Conservation (phyloP, 2,329 filamentous ascomycete genomes). For the Microascus cirrosus region DNA sequence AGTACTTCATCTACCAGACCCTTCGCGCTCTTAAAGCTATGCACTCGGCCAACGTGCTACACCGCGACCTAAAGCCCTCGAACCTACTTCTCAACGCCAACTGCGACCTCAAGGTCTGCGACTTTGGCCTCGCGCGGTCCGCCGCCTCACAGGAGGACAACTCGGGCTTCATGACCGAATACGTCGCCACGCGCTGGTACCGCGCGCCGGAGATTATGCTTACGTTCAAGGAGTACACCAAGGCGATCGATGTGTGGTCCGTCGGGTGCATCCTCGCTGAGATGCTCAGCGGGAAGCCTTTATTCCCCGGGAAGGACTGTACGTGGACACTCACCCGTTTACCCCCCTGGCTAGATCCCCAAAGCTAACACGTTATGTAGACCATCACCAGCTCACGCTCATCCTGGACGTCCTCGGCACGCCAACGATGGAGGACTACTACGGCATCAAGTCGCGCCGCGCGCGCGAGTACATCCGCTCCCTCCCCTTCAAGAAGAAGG, state of each 20-base stretch:
- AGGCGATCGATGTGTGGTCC: constrained; percentile 98
- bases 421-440: constrained; percentile 99
- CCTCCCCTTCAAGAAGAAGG: constrained; percentile 99
- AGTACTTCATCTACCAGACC: constrained; percentile 99
- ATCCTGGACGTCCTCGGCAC: constrained; percentile 96
- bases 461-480: constrained; percentile 97
- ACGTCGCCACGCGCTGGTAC: constrained; percentile 98
- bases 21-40: constrained; percentile 95
- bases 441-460: constrained; percentile 96
- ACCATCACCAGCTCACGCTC: constrained; percentile 94
- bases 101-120: constrained; percentile 97
- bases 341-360: neutral
- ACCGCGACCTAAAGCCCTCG: constrained; percentile 94
- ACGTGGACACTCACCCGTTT: constrained; percentile 30
- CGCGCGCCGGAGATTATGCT: constrained; percentile 99
- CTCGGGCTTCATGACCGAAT: constrained; percentile 99
- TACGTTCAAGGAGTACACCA: constrained; percentile 99
- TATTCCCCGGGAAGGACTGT: constrained; percentile 99
- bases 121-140: constrained; percentile 91
- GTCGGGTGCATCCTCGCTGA: constrained; percentile 96
- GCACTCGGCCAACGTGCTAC: constrained; percentile 97
- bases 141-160: constrained; percentile 97
- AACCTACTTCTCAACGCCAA: constrained; percentile 96
- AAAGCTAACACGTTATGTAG: constrained; percentile 30
- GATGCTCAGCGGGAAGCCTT: constrained; percentile 96